A percentile compares a stretch with the other conserved stretches of the same genome.
These are phyloP conservation scores for Cichorium intybus DNA, from an alignment of 140 eudicot species.

Conservation along the genomic window DNA sequence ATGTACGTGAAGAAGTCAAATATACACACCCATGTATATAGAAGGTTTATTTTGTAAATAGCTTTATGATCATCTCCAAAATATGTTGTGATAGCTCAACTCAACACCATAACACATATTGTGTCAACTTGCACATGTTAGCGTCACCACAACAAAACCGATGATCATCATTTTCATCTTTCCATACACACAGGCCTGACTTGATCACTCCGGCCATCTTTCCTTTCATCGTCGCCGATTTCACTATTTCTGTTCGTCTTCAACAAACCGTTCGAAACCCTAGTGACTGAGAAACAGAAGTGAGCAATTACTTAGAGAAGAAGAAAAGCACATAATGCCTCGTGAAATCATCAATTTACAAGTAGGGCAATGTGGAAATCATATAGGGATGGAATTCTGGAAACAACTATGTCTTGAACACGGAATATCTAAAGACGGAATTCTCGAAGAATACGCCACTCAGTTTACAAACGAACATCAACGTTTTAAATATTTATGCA, in stretches of 20 bases:
- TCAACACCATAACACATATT: not conserved
- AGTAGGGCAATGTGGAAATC: not conserved
- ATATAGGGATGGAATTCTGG: not conserved
- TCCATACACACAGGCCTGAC: not conserved
- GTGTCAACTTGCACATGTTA: not conserved
- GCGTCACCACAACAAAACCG: not conserved
- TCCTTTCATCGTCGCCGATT: not conserved
- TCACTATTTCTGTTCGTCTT: conserved; percentile 4
- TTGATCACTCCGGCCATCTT: not conserved
- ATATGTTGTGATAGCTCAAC: too few species aligned
- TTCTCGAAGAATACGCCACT: conserved; percentile 17
- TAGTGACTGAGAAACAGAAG: not conserved
- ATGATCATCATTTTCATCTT: not conserved
- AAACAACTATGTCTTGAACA: not conserved
- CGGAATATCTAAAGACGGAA: not conserved
- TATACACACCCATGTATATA: too few species aligned
- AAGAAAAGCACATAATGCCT: not conserved
- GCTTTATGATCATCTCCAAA: too few species aligned
- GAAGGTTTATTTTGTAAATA: too few species aligned
- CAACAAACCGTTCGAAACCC: not conserved
- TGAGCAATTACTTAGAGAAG: not conserved
- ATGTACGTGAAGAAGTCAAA: too few species aligned
- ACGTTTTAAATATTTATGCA: not conserved
- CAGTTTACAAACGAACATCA: conserved; percentile 48
- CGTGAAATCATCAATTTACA: not conserved